These are phyloP conservation scores for Dissophora ornata DNA, from an alignment of 192 early-diverging fungal species.

Conservation along the genomic window DNA sequence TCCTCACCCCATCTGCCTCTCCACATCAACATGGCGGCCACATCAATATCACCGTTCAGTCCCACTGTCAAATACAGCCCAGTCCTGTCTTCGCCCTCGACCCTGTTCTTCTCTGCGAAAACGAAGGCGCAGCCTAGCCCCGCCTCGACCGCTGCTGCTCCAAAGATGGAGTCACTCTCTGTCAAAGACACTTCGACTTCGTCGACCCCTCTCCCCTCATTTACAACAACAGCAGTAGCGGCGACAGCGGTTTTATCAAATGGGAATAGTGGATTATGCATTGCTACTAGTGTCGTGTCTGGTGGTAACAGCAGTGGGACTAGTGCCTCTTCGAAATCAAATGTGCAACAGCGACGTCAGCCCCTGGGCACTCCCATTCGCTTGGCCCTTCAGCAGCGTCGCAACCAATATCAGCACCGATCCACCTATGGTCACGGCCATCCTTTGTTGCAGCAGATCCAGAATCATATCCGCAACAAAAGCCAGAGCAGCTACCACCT, in stretches of 20 bases:
- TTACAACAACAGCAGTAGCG: neutral
- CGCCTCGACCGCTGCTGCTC: neutral
- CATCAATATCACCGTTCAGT: constrained; percentile 11
- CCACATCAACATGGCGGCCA: constrained; percentile 13
- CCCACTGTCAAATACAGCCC: neutral
- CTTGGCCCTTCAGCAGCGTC: constrained; percentile 15
- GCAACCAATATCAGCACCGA: constrained; percentile 13
- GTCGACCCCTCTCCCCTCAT: neutral
- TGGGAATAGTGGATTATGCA: neutral
- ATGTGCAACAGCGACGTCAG: constrained; percentile 12
- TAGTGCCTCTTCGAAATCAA: neutral
- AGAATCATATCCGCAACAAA: constrained; percentile 11
- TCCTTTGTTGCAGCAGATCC: constrained; percentile 23
- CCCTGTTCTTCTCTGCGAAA: neutral
- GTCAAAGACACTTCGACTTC: neutral
- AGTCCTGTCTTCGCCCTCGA: neutral
- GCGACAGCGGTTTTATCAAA: neutral
- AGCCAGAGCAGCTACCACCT: constrained; percentile 12
- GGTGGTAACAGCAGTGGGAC: neutral
- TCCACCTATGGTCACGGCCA: constrained; percentile 21
- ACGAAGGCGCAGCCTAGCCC: neutral
- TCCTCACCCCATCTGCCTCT: neutral
- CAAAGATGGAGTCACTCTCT: neutral
- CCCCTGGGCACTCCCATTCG: constrained; percentile 3
- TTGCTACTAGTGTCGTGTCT: neutral